phyloP scores from a whole-genome alignment of 148 eudicot genomes.

The Arbutus unedo region DNA sequence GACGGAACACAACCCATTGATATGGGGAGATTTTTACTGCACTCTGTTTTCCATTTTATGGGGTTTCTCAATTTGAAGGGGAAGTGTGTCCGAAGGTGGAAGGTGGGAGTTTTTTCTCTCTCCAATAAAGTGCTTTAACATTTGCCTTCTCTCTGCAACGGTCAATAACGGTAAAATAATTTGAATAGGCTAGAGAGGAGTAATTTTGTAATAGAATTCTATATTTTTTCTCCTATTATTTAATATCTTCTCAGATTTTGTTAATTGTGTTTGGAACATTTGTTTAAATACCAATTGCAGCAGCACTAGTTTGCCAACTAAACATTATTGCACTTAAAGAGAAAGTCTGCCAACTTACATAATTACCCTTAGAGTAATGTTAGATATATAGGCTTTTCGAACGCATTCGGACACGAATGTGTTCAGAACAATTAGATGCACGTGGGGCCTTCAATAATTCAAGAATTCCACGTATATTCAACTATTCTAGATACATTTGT shows the following conservation, averaged over 20 bases:
- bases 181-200: slow-evolving; percentile 26
- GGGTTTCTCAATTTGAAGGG: slow-evolving; percentile 11
- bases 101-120: slow-evolving; percentile 1
- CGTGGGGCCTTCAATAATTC: too few relatives aligned
- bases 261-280: not conserved
- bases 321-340: not conserved
- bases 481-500: too few relatives aligned
- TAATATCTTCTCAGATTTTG: not conserved
- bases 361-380: not conserved
- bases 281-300: not conserved
- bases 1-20: slow-evolving; percentile 93
- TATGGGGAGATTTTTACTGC: not conserved
- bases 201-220: not conserved
- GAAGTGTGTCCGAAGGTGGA: not conserved
- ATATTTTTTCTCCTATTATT: too few relatives aligned
- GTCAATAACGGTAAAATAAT: slow-evolving; percentile 62
- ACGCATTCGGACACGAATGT: too few relatives aligned
- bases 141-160: slow-evolving; percentile 30
- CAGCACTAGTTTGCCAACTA: not conserved
- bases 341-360: not conserved
- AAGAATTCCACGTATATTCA: too few relatives aligned
- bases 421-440: too few relatives aligned
- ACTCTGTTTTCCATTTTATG: not conserved
- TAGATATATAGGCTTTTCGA: too few relatives aligned
- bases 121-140: slow-evolving; percentile 23